A percentile compares a stretch with the other conserved stretches of the same genome.
phyloP scores from a whole-genome alignment of 179 eudicot genomes.

The Camellia oleifera region DNA sequence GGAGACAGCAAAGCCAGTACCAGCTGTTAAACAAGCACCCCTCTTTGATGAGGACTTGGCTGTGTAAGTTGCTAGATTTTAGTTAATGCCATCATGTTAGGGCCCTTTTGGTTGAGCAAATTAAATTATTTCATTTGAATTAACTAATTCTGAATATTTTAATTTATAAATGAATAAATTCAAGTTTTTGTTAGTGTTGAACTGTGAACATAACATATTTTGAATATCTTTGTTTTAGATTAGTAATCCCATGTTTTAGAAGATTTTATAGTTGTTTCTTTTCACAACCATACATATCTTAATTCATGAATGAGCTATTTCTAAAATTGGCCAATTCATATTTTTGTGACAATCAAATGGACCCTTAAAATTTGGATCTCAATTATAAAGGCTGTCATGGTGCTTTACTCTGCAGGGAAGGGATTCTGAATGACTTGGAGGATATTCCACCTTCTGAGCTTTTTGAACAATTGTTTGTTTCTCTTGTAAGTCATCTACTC shows the following conservation, averaged over 20 bases:
- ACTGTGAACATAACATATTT: background rate
- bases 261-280: background rate
- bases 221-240: background rate
- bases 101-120: background rate
- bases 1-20: conserved; percentile 93
- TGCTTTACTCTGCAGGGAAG: conserved; percentile 60
- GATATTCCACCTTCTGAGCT: conserved; percentile 70
- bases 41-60: conserved; percentile 92
- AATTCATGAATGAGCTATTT: background rate
- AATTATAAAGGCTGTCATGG: background rate
- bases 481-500: conserved; percentile 55
- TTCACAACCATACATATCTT: background rate
- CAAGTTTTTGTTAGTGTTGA: background rate
- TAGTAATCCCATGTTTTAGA: background rate
- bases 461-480: conserved; percentile 75
- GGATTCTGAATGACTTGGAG: conserved; percentile 62
- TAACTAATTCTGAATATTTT: background rate
- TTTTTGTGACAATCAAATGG: background rate
- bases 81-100: background rate
- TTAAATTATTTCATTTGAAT: background rate
- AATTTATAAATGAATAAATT: background rate
- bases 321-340: background rate
- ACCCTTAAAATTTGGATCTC: background rate
- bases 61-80: conserved; percentile 54
- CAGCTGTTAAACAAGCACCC: conserved; percentile 92